Percentiles rank a stretch among this genome's conserved stretches.
Evolutionary conservation across 352 stramenopile genomes (phyloP).

Genomic region (Globisporangium heterothallicum): DNA sequence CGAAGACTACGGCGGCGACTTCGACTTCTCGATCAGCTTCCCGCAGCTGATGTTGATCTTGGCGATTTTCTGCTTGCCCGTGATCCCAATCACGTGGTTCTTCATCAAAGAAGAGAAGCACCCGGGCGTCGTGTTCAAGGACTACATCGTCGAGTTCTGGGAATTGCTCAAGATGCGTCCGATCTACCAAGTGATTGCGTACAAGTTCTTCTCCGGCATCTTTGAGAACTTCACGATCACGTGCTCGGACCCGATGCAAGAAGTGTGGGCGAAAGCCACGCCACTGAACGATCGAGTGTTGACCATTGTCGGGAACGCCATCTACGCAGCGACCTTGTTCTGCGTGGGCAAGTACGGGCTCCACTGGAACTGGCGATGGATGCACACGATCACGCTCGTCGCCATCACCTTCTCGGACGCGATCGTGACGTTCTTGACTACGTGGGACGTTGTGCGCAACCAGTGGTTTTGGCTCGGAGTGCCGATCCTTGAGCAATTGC

Average conservation of each 20-base stretch:
- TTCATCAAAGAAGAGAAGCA: constrained; percentile 23
- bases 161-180: constrained; percentile 15
- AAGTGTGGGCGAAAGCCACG: constrained; percentile 10
- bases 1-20: constrained; percentile 13
- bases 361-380: constrained; percentile 21
- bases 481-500: constrained; percentile 18
- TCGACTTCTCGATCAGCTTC: constrained; percentile 15
- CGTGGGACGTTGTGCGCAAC: constrained; percentile 20
- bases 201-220: constrained; percentile 13
- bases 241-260: constrained; percentile 8
- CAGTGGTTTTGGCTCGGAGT: constrained; percentile 25
- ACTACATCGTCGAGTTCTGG: constrained; percentile 19
- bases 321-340: constrained; percentile 8
- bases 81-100: constrained; percentile 19
- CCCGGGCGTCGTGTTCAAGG: constrained; percentile 4
- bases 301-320: constrained; percentile 9
- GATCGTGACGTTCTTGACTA: constrained; percentile 17
- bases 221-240: constrained; percentile 16
- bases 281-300: constrained; percentile 4
- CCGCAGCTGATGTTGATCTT: constrained; percentile 8
- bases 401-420: constrained; percentile 10
- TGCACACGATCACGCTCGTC: constrained; percentile 11
- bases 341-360: constrained; percentile 19
- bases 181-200: constrained; percentile 19
- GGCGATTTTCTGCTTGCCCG: constrained; percentile 12